Evolutionary conservation across 148 eudicot genomes (phyloP), one percentile per base, ranked within the genome.

Genomic region (Amaranthus hypochondriacus): DNA sequence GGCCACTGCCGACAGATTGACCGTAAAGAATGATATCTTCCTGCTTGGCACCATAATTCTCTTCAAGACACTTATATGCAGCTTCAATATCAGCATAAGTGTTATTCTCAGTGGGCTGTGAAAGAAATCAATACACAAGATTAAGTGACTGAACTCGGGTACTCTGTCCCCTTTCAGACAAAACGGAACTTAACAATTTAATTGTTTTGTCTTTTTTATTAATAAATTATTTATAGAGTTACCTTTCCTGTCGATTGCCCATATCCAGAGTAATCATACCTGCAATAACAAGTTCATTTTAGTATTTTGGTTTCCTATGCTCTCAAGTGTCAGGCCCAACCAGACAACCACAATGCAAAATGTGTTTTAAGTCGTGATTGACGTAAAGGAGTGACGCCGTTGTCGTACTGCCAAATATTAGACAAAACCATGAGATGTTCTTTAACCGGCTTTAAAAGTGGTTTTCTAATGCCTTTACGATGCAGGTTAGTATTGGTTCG

Each of bases 1-100:
- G 97, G 54, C 97, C 97, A 70, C 97, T 92, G 75, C 97, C 97
- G 75, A 92, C 97, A 60, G 97, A 92, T 78, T 92, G 97, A 62
- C 97, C 97, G 72, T 92, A 92, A 44, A 92, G 92, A 66, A 92
- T 90, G 54, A 92, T 75, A 13, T 92, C 91, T 83, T 92, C 95
- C 81, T 90, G 97, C 84, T 88, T 92, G 48, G 86, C 87, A 70
- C 92, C 92, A 61, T 88, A 92, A 65, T 47, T 92, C 68, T 90
- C 92, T 84, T 88, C 89, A 50, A 92, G 87, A 77, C 92, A 92
- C 87, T 92, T 92, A 39, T 92, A 92, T 61, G 91, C 96, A 57
- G 97, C 97, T 82, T 92, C 97, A 47, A 92, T 86, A 72, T 92
- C 97, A 52, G 97, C 97, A 71, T 92, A 92, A 6, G 97, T 92